Evolutionary conservation across 1,284 basidiomycete species (phyloP).

Genomic region (Vanrija pseudolonga): DNA sequence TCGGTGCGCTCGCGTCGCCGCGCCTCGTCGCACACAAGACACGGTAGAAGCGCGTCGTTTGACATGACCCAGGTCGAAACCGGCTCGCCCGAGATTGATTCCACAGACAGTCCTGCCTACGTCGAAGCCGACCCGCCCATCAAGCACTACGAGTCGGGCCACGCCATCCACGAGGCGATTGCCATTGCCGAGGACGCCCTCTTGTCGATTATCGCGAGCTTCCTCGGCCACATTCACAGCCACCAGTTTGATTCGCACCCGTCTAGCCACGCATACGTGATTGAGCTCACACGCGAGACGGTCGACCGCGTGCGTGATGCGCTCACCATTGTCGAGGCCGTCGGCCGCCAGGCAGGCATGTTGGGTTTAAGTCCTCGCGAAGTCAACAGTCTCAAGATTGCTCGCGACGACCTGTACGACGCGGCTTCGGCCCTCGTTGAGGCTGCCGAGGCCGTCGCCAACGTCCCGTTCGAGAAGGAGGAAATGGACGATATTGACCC

Average conservation of each 20-base stretch:
- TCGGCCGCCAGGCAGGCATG: constrained; percentile 59
- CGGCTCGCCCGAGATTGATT: constrained; percentile 7
- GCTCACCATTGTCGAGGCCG: constrained; percentile 85
- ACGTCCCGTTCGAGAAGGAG: constrained; percentile 65
- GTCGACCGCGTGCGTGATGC: constrained; percentile 89
- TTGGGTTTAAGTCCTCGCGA: constrained; percentile 56
- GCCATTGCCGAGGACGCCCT: constrained; percentile 78
- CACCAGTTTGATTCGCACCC: constrained; percentile 84
- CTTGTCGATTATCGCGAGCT: constrained; percentile 88
- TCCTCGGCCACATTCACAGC: constrained; percentile 93
- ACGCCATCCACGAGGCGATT: constrained; percentile 48
- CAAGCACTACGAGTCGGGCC: constrained; percentile 10
- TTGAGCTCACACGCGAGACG: constrained; percentile 88
- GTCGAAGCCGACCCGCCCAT: constrained; percentile 2
- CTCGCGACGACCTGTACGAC: constrained; percentile 78
- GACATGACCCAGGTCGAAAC: neutral
- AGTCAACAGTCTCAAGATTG: constrained; percentile 60
- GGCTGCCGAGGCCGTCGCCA: constrained; percentile 64
- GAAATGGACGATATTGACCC: constrained; percentile 69
- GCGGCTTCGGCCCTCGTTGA: constrained; percentile 84
- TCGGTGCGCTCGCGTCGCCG: constrained; percentile 11
- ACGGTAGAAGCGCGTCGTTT: constrained; percentile 7
- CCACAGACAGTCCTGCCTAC: neutral
- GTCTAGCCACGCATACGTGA: constrained; percentile 85
- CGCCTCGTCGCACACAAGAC: neutral